Evolutionary conservation across 257 asterid genomes (phyloP).

Genomic region (Catharanthus roseus): DNA sequence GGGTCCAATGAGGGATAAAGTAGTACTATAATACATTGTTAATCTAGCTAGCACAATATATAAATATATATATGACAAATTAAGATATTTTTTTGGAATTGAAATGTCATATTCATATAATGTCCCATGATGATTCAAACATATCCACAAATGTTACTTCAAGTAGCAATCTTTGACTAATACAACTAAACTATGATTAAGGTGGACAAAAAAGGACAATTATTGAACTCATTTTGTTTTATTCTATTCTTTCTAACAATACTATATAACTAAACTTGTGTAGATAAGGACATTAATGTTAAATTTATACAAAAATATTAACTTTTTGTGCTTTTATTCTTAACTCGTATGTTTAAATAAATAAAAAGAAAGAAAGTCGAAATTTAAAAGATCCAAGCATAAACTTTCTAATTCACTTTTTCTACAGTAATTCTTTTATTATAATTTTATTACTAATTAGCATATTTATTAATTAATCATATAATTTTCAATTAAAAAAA

Average conservation of each 20-base stretch:
- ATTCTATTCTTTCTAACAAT: neutral
- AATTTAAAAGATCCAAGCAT: too few species aligned
- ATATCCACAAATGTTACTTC: slow-evolving; percentile 1
- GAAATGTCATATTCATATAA: neutral
- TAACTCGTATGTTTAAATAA: too few species aligned
- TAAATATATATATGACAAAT: neutral
- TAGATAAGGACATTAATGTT: neutral
- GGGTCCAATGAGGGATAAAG: neutral
- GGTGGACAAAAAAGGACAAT: neutral
- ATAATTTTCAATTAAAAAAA: too few species aligned
- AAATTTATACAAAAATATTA: too few species aligned
- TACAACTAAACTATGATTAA: neutral
- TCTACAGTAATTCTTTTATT: too few species aligned
- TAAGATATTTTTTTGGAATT: slow-evolving; percentile 2
- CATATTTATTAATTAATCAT: too few species aligned
- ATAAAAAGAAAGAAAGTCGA: too few species aligned
- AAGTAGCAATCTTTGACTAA: neutral
- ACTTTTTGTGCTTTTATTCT: too few species aligned
- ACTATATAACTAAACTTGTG: neutral
- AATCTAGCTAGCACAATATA: neutral
- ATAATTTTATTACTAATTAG: too few species aligned
- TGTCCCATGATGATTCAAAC: slow-evolving; percentile 7
- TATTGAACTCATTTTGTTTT: neutral
- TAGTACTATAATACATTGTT: neutral
- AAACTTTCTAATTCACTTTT: too few species aligned